A percentile compares a stretch with the other conserved stretches of the same genome.
Evolutionary conservation across 306 rosid species (phyloP).

Genomic region (Luffa aegyptiaca): DNA sequence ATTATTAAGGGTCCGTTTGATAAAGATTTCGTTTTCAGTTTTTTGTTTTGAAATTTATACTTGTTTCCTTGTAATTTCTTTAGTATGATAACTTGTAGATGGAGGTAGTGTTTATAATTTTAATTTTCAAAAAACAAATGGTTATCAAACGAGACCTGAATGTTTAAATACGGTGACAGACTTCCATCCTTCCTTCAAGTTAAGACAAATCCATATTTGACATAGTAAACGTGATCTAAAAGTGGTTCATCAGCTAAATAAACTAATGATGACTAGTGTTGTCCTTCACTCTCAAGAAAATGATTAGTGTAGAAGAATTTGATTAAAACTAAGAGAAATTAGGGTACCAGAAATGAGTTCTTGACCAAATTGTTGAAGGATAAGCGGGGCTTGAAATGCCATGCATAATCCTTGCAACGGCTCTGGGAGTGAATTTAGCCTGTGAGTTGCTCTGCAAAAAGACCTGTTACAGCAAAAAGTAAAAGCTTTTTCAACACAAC

Average conservation of each 20-base stretch:
- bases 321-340: not conserved
- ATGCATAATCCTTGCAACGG: slow-evolving; percentile 87
- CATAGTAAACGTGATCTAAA: not conserved
- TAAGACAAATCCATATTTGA: not conserved
- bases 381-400: slow-evolving; percentile 94
- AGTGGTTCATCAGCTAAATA: not conserved
- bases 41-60: no score
- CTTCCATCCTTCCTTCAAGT: not conserved
- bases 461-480: slow-evolving; percentile 45
- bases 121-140: no score
- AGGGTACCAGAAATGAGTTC: slow-evolving; percentile 82
- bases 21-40: no score
- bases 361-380: slow-evolving; percentile 70
- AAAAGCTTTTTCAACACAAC: slow-evolving; percentile 1
- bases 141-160: not conserved
- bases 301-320: not conserved
- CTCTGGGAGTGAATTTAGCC: slow-evolving; percentile 82
- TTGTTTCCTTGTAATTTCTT: no score
- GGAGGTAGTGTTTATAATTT: no score
- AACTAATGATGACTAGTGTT: not conserved
- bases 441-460: slow-evolving; percentile 79
- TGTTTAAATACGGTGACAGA: not conserved
- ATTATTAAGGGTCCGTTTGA: no score
- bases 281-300: not conserved
- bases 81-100: no score